phyloP scores from a whole-genome alignment of 768 basidiomycete genomes.

The Suillus subluteus region DNA sequence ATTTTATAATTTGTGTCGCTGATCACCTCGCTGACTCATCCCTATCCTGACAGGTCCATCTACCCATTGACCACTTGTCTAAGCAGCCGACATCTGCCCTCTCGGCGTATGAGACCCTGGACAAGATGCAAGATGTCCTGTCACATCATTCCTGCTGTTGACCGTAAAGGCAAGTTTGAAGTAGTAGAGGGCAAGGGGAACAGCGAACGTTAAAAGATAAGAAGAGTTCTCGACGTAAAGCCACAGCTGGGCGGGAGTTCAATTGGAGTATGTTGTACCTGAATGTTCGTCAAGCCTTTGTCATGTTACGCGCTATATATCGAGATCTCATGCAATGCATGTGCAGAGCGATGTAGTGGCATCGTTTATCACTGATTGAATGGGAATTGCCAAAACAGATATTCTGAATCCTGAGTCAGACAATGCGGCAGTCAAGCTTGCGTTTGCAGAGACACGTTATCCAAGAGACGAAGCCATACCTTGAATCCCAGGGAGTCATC shows the following conservation, averaged over 20 bases:
- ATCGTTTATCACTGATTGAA: conserved; percentile 85
- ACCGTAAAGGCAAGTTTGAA: conserved; percentile 54
- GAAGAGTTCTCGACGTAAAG: conserved; percentile 61
- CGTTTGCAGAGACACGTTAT: conserved; percentile 98
- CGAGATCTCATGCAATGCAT: conserved; percentile 26
- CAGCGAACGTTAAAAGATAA: conserved; percentile 64
- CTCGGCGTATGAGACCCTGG: conserved; percentile 75
- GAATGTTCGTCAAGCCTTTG: conserved; percentile 73
- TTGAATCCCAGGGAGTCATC: conserved; percentile 76
- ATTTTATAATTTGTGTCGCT: neutral
- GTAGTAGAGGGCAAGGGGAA: conserved; percentile 44
- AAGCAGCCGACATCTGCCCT: conserved; percentile 61
- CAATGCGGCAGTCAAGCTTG: conserved; percentile 90
- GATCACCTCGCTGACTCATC: neutral
- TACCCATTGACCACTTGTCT: conserved; percentile 52
- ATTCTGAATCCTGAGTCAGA: conserved; percentile 85
- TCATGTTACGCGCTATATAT: conserved; percentile 20
- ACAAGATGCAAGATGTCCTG: conserved; percentile 68
- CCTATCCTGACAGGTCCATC: conserved; percentile 49
- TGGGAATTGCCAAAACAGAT: conserved; percentile 85
- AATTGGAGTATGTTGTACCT: conserved; percentile 96
- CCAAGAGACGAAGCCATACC: conserved; percentile 89
- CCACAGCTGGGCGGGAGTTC: conserved; percentile 74
- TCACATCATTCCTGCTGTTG: conserved; percentile 87
- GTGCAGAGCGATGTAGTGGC: conserved; percentile 89